Percentiles rank a stretch among this genome's conserved stretches.
These are phyloP conservation scores for Starmerella khaoyaiensis DNA, from an alignment of 805 yeast species.

Conservation along the genomic window DNA sequence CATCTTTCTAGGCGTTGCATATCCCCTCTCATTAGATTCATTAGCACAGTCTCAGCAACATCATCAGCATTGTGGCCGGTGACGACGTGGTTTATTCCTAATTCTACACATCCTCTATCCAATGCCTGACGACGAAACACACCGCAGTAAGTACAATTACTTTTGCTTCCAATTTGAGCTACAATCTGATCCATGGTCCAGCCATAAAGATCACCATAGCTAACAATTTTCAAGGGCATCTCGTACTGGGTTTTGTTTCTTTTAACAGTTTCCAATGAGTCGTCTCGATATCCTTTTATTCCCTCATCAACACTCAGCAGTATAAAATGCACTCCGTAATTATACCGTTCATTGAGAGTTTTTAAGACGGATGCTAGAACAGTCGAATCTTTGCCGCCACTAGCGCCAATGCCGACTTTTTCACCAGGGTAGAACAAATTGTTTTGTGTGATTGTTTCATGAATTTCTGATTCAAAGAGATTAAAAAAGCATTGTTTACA, in stretches of 20 bases:
- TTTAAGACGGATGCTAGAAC: constrained; percentile 83
- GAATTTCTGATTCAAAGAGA: constrained; percentile 92
- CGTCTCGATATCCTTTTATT: constrained; percentile 92
- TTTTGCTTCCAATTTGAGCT: constrained; percentile 81
- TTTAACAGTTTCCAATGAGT: constrained; percentile 90
- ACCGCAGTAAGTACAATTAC: constrained; percentile 96
- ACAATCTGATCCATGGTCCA: constrained; percentile 99
- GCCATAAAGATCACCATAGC: constrained; percentile 77
- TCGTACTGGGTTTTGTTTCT: constrained; percentile 76
- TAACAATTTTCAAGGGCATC: constrained; percentile 67
- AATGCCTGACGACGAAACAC: constrained; percentile 91
- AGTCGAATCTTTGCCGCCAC: constrained; percentile 97
- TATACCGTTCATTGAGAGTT: constrained; percentile 71
- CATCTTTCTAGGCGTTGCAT: constrained; percentile 83
- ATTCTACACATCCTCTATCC: constrained; percentile 84
- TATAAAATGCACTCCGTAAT: constrained; percentile 77
- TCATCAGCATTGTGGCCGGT: constrained; percentile 99
- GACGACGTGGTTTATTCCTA: constrained; percentile 78
- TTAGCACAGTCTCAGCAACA: constrained; percentile 94
- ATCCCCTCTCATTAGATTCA: constrained; percentile 94
- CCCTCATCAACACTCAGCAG: constrained; percentile 91
- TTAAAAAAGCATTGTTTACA: constrained; percentile 83
- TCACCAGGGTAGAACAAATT: constrained; percentile 70
- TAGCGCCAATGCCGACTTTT: constrained; percentile 90
- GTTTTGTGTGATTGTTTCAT: constrained; percentile 65